Base-by-base conservation (phyloP, 306 rosid species). In the Dalbergia cochinchinensis region DNA sequence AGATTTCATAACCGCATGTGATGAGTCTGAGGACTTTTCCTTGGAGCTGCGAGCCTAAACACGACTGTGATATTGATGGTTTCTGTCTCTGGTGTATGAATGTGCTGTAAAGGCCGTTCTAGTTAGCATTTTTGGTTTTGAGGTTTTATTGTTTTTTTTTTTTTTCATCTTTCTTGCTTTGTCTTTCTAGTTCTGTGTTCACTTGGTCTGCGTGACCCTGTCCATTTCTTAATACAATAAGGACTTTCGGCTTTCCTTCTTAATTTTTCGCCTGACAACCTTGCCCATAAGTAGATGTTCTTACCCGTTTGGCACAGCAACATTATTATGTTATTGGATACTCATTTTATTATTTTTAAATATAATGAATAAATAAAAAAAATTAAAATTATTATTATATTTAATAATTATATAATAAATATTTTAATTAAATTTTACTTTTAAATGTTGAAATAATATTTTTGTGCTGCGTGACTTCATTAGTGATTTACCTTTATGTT, bases 141-240 rank as follows among this genome's bases (percentile, higher is more conserved):
- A 26, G 48, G 8, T 1, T 71, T 60, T 35, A 67, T 66, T 54
- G 8, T 5, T 51, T 26, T 53, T 66, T 37, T 0, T 13, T 22
- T 57, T 7, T 8, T 8, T 8, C 12, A 8, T 19, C 63, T 57
- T 16, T 14, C 31, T n/a, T 2, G 0, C 12, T 53, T 53, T 48
- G 16, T 74, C 75, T 80, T 64, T 61, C 18, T 44, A 8, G 18
- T 73, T 16, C 45, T 19, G 74, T 67, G 31, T 54, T 73, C 84
- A 26, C 83, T 74, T 26, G 84, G 42, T 69, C 22, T 73, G 87
- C 80, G 83, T 85, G 83, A 82, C 62, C 71, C 48, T 65, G 57
- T 64, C 60, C 42, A 61, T 57, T 42, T 74, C 39, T 15, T 31
- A 74, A 53, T 74, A 67, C 34, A 79, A 57, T 47, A 19, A 11